Base-by-base conservation (phyloP, 805 yeast genomes). In the Saccharomycopsis schoenii region DNA sequence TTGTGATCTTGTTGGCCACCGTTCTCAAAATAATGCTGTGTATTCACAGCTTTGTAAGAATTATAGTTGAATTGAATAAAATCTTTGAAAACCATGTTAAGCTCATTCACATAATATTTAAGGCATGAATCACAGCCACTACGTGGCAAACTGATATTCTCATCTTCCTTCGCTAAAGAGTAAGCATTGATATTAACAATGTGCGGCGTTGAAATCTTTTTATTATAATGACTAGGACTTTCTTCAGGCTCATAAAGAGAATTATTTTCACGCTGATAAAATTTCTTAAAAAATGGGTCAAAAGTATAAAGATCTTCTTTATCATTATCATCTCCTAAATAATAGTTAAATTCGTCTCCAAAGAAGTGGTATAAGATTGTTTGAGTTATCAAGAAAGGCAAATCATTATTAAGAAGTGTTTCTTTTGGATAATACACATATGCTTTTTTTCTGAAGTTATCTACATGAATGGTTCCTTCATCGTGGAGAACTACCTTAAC, bases 381-480 rank as follows among this genome's bases (percentile, higher is more conserved):
- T 65, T 83, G 86, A 0, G 87, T 77, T 1, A 84, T 74, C 62
- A 77, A 80, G 65, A 77, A 85, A 1, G 94, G 91, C 43, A 86
- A 72, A 64, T 80, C 86, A 65, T 86, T 86, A 42, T 75, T 73
- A 61, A 78, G 78, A 17, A 85, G 76, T 12, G 82, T 68, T 0
- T 72, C 75, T 54, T 76, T 62, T 12, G 79, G 69, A 66, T 80
- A 80, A 60, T 69, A 70, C 39, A 83, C 67, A 19, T 68, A 66
- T 0, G 81, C 79, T 51, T 71, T 74, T 36, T 76, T 73, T 1
- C 72, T 68, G 19, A 72, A 72, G 36, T 76, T 71, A 56, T 80
- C 78, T 6, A 82, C 63, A 34, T 78, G 74, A 25, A 80, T 74
- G 5, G 79, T 79, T 51, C 79, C 78, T 24, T 73, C 73, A 4